phyloP scores from a whole-genome alignment of 176 grass and related monocot genomes.

The Phoenix dactylifera region DNA sequence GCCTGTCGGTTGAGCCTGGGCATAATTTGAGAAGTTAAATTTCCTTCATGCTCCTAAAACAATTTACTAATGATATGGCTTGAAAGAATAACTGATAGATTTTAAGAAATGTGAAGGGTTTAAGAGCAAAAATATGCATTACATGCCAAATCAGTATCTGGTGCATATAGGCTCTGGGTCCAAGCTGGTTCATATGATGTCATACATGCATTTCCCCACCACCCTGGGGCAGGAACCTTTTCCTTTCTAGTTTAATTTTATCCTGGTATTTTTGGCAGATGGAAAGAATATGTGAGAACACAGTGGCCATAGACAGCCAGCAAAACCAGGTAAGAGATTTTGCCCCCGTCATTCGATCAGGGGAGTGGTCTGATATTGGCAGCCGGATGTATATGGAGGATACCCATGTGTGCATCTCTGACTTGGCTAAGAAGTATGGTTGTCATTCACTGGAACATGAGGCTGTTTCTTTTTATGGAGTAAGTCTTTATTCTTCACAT shows the following conservation, averaged over 20 bases:
- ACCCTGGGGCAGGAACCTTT: neutral
- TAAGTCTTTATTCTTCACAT: constrained; percentile 20
- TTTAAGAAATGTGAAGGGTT: too few relatives aligned
- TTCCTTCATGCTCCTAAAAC: too few relatives aligned
- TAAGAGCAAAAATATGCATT: too few relatives aligned
- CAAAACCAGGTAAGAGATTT: constrained; percentile 40
- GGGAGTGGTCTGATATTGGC: constrained; percentile 89
- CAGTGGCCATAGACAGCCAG: constrained; percentile 43
- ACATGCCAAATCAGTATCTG: too few relatives aligned
- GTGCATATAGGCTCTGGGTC: too few relatives aligned
- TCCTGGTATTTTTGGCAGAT: constrained; percentile 37
- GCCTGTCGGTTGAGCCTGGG: too few relatives aligned
- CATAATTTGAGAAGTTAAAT: too few relatives aligned
- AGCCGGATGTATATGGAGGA: constrained; percentile 69
- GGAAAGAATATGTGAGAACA: constrained; percentile 74
- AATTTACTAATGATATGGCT: too few relatives aligned
- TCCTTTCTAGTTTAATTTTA: neutral
- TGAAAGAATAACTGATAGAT: too few relatives aligned
- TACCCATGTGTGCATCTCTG: constrained; percentile 88
- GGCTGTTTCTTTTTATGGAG: constrained; percentile 81
- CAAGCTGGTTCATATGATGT: neutral
- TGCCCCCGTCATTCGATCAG: constrained; percentile 51
- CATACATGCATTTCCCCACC: neutral
- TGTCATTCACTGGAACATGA: constrained; percentile 29
- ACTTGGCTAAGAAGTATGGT: constrained; percentile 80